Evolutionary conservation across 306 rosid genomes (phyloP), one percentile per base, ranked within the genome.

Genomic region (Geum urbanum): DNA sequence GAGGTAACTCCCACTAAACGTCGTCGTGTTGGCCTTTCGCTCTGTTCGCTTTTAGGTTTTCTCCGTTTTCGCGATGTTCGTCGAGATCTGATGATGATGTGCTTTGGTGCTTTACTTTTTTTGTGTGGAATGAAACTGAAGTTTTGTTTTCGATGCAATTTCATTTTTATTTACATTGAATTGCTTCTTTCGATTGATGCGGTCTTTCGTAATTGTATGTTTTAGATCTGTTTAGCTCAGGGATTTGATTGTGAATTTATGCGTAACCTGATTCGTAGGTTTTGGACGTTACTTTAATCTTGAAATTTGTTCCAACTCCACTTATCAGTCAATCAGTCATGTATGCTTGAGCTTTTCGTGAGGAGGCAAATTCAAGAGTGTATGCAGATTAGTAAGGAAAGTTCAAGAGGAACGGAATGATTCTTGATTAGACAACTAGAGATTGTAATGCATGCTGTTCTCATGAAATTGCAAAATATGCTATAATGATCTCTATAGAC

Each of bases 1-100:
- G 84, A 83, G 87, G 87, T 82, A 69, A 9, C 39, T 19, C 10
- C 7, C 58, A 3, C 60, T 53, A 47, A 12, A 35, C 67, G 68
- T 32, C 76, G 54, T 88, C 76, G 44, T 91, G 22, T 89, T 81
- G 48, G 85, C 85, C 67, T 81, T 76, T 5, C 11, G 24, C 67
- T n/a, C 27, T 20, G 60, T 24, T 59, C 19, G 2, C 7, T 16
- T 41, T 19, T 48, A 16, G 22, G 46, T 9, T 39, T 52, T 19
- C 9, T 55, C 73, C 0, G 14, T 69, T 69, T 4, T 3, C 22
- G 15, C n/a, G 53, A 69, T 70, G 37, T 32, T 10, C 2, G 40
- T 24, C 9, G 27, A 44, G 76, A 71, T 71, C 76, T 56, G 72
- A 67, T 40, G 58, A 19, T 41, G 37, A 32, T 32, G 37, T 16